Conservation (phyloP, 176 grass and related monocot species). For the Raddia guianensis region DNA sequence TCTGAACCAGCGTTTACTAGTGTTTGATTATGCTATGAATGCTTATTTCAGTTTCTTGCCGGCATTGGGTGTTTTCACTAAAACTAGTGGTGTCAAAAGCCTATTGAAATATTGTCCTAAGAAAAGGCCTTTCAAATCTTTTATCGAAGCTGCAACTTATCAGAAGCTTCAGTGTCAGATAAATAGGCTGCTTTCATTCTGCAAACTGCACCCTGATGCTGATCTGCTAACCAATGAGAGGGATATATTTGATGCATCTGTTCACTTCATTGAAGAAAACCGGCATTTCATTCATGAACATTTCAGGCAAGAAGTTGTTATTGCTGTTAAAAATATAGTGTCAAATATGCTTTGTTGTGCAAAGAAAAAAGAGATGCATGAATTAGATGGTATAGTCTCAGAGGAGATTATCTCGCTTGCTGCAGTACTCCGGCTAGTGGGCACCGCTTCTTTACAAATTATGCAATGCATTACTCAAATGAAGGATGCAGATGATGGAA, state of each 20-base stretch:
- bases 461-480: conserved; percentile 19
- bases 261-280: conserved; percentile 39
- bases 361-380: conserved; percentile 26
- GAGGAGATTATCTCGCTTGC: conserved; percentile 52
- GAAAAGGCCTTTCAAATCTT: neutral
- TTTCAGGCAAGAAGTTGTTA: conserved; percentile 36
- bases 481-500: neutral
- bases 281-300: conserved; percentile 51
- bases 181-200: conserved; percentile 43
- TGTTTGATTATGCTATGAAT: conserved; percentile 27
- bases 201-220: conserved; percentile 32
- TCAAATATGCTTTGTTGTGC: conserved; percentile 24
- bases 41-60: conserved; percentile 42
- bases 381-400: conserved; percentile 27
- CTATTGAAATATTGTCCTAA: neutral
- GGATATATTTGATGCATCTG: conserved; percentile 19
- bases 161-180: conserved; percentile 45
- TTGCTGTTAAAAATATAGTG: conserved; percentile 37
- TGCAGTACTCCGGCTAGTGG: conserved; percentile 48
- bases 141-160: conserved; percentile 1
- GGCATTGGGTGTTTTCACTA: conserved; percentile 18
- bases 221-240: conserved; percentile 10
- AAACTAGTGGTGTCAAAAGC: neutral
- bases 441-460: conserved; percentile 38
- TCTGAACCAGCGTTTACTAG: conserved; percentile 13